Evolutionary conservation across 768 basidiomycete genomes (phyloP).

Genomic region (Lepiota venenata): DNA sequence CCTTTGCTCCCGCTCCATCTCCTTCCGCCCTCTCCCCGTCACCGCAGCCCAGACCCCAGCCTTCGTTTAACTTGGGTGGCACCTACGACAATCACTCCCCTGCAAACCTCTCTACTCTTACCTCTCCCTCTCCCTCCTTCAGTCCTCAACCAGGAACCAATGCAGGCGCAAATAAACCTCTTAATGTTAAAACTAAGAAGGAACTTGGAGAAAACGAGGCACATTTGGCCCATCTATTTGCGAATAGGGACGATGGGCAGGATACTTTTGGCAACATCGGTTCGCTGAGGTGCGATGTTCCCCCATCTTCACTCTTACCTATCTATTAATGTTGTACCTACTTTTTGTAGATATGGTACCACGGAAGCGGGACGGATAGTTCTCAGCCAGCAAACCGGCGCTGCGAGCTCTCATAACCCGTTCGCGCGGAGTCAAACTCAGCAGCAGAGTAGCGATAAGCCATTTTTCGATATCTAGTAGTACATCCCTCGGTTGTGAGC

Average conservation of each 20-base stretch:
- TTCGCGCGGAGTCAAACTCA: slow-evolving; percentile 58
- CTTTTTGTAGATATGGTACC: slow-evolving; percentile 48
- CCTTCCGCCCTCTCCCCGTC: slow-evolving; percentile 24
- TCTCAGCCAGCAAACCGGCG: slow-evolving; percentile 44
- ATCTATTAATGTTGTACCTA: neutral
- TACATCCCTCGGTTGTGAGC: neutral
- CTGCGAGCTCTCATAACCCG: slow-evolving; percentile 49
- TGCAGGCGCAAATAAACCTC: slow-evolving; percentile 25
- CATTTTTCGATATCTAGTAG: slow-evolving; percentile 78
- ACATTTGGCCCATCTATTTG: slow-evolving; percentile 78
- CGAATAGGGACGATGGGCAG: slow-evolving; percentile 85
- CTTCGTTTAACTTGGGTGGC: slow-evolving; percentile 65
- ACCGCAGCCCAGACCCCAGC: slow-evolving; percentile 24
- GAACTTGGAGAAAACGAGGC: slow-evolving; percentile 61
- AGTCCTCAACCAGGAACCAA: slow-evolving; percentile 22
- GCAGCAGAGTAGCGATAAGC: slow-evolving; percentile 60
- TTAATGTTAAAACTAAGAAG: slow-evolving; percentile 40
- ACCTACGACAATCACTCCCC: slow-evolving; percentile 58
- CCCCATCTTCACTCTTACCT: neutral
- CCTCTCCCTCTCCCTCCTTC: slow-evolving; percentile 36
- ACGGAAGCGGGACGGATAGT: slow-evolving; percentile 48
- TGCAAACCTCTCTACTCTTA: slow-evolving; percentile 41
- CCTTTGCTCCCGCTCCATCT: slow-evolving; percentile 65
- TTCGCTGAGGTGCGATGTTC: slow-evolving; percentile 51
- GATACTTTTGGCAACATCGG: slow-evolving; percentile 97